These are phyloP conservation scores for Cymbopogon flexuosus DNA, from an alignment of 202 grass and related monocot species.

Conservation along the genomic window DNA sequence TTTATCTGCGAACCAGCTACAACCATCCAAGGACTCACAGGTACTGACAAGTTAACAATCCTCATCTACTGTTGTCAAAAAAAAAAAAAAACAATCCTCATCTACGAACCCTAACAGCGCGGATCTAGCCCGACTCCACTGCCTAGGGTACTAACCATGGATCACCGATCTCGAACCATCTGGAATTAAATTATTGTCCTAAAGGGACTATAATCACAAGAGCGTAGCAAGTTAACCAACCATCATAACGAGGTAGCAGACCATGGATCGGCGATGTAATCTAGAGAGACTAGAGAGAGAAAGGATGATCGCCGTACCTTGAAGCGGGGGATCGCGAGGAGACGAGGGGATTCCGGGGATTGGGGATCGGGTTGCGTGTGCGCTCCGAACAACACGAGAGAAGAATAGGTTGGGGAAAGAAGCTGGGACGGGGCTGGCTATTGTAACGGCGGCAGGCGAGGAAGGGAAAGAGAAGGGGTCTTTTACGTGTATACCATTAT, in stretches of 20 bases:
- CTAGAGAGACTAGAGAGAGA: neutral
- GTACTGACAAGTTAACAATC: too few relatives aligned
- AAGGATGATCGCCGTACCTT: constrained; percentile 21
- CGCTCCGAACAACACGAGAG: neutral
- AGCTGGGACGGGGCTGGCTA: neutral
- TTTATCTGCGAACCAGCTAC: too few relatives aligned
- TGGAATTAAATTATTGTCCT: neutral
- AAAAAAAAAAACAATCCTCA: too few relatives aligned
- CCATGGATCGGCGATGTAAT: too few relatives aligned
- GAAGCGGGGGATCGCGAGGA: constrained; percentile 5
- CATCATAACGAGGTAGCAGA: too few relatives aligned
- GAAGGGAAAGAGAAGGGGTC: neutral
- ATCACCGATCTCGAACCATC: neutral
- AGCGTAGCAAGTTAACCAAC: neutral
- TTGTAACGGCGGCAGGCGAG: neutral
- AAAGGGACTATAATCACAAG: neutral
- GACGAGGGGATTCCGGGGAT: neutral
- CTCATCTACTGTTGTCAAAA: too few relatives aligned
- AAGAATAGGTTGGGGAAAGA: neutral
- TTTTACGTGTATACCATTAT: too few relatives aligned
- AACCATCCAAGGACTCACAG: too few relatives aligned
- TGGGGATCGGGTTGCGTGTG: neutral
- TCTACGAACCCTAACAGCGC: neutral
- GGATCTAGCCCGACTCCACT: neutral
- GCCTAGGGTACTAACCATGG: neutral